Conservation (phyloP, 257 asterid species). For the Plantago major region DNA sequence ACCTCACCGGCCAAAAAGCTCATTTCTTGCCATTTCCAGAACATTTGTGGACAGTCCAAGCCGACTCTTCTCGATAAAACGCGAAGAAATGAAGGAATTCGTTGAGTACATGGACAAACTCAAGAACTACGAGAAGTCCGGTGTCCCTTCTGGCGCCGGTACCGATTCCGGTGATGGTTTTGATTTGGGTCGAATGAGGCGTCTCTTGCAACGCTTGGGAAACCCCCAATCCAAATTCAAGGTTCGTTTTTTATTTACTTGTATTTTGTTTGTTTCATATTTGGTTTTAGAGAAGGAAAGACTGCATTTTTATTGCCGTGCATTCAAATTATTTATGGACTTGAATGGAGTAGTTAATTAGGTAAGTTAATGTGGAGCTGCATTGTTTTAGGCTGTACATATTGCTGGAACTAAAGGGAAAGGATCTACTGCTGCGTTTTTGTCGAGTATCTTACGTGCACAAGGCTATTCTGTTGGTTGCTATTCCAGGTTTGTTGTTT, state of each 20-base stretch:
- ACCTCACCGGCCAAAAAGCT: slow-evolving; percentile 10
- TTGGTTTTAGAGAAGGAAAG: neutral
- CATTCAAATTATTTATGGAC: neutral
- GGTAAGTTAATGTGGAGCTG: neutral
- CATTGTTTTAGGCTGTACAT: slow-evolving; percentile 11
- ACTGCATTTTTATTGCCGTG: neutral
- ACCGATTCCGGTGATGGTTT: slow-evolving; percentile 79
- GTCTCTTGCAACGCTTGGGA: slow-evolving; percentile 63
- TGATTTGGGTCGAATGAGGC: slow-evolving; percentile 84
- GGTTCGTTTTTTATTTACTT: slow-evolving; percentile 34
- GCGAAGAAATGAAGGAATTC: slow-evolving; percentile 45
- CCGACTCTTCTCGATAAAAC: slow-evolving; percentile 36
- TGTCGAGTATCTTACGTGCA: slow-evolving; percentile 77
- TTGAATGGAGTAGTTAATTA: neutral
- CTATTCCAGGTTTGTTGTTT: slow-evolving; percentile 62
- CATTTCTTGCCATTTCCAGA: slow-evolving; percentile 14
- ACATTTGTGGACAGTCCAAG: slow-evolving; percentile 15
- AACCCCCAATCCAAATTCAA: slow-evolving; percentile 80
- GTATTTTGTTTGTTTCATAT: neutral
- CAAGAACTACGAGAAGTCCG: slow-evolving; percentile 75
- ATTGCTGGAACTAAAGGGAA: slow-evolving; percentile 92
- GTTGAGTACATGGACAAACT: slow-evolving; percentile 61
- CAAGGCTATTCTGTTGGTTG: slow-evolving; percentile 93
- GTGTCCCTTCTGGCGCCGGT: slow-evolving; percentile 86
- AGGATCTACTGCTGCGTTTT: slow-evolving; percentile 91